Evolutionary conservation across 2,329 filamentous ascomycete genomes (phyloP), one percentile per base, ranked within the genome.

Genomic region (Pseudogymnoascus sp.): DNA sequence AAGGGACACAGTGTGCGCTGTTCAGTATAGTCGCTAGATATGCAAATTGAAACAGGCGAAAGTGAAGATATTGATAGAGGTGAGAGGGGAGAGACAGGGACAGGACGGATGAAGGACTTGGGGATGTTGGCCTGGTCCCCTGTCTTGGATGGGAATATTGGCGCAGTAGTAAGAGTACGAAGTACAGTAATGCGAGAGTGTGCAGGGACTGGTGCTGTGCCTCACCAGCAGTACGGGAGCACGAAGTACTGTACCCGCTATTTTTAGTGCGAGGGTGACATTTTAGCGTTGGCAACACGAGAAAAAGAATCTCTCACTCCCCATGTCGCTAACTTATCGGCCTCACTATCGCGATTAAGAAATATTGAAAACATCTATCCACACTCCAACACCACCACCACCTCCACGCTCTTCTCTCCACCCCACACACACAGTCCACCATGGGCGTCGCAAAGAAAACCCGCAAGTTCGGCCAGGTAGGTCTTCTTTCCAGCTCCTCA

Each of bases 381-480:
- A 26, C 59, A 56, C 50, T 56, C 50, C 9, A 33, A 38, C 59
- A 42, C 13, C 33, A 40, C 29, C 59, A 56, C 50, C 26, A 59
- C 21, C 59, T 9, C 17, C 21, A 40, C 59, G 10, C 59, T 38
- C 19, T 19, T 26, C 11, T 13, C 33, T 38, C n/a, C 33, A 60
- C 37, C 19, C 31, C 56, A 15, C 23, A 50, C 21, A 9, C 15
- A 15, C 37, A 62, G 38, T 17, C 9, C 23, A 63, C 66, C 37
- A 97, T 97, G 93, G 93, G 92, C 77, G 85, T 92, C 69, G 85
- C 88, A 67, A 96, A 96, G 80, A 91, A 88, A 75, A 96, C 91
- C 62, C 87, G 93, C 79, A 97, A 97, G 80, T 97, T 96, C 75
- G 93, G 87, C 60, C 79, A 83, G 74, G 84, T 85, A 72, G 65